Evolutionary conservation across 148 eudicot genomes (phyloP).

Genomic region (Persicaria maculosa): DNA sequence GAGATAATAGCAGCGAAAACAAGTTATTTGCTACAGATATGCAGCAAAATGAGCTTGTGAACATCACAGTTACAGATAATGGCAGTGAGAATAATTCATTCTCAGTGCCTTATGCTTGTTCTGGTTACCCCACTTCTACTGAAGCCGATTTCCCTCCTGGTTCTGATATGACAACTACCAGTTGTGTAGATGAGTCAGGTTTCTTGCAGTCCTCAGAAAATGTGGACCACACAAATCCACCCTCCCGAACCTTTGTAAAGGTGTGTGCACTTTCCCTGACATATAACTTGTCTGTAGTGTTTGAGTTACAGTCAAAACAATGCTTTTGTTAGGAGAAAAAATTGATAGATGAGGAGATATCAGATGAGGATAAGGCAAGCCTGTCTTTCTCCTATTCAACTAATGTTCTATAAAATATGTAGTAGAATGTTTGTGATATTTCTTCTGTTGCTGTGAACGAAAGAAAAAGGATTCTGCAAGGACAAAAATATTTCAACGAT

Average conservation of each 20-base stretch:
- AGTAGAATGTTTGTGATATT: background rate
- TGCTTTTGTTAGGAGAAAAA: background rate
- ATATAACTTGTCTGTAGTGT: background rate
- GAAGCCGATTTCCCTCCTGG: slow-evolving; percentile 53
- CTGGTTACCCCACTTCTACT: slow-evolving; percentile 40
- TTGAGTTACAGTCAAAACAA: background rate
- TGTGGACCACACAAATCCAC: slow-evolving; percentile 52
- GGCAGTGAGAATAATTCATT: slow-evolving; percentile 40
- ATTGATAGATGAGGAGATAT: background rate
- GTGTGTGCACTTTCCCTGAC: slow-evolving; percentile 22
- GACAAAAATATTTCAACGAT: too few species aligned
- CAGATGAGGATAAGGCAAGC: background rate
- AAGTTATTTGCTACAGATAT: slow-evolving; percentile 6
- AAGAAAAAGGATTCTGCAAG: background rate
- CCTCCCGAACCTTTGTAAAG: slow-evolving; percentile 62
- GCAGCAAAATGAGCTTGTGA: slow-evolving; percentile 37
- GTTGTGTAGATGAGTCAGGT: slow-evolving; percentile 71
- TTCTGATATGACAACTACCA: slow-evolving; percentile 48
- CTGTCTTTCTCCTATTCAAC: background rate
- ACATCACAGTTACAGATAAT: slow-evolving; percentile 29
- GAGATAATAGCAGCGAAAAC: slow-evolving; percentile 11
- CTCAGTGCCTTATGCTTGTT: slow-evolving; percentile 46
- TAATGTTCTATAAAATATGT: background rate
- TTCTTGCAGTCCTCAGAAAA: slow-evolving; percentile 75
- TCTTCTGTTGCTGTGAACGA: background rate